A percentile compares a stretch with the other conserved stretches of the same genome.
phyloP scores from a whole-genome alignment of 257 asterid genomes.

The Solanum corneliomulleri region DNA sequence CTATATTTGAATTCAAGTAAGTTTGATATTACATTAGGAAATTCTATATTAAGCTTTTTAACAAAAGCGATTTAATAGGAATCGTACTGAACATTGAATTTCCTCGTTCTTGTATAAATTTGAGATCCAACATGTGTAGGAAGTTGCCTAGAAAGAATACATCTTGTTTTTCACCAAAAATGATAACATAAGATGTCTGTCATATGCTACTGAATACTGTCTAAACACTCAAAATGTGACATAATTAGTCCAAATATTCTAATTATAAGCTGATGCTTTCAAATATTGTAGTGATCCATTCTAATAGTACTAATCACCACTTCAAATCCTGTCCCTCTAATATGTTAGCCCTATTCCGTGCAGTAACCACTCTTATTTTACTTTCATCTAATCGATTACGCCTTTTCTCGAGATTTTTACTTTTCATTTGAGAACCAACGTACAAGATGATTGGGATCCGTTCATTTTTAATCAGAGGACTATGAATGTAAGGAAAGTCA shows the following conservation, averaged over 20 bases:
- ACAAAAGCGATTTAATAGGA: neutral
- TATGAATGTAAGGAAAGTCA: no score
- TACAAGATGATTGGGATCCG: neutral
- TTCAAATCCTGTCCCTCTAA: neutral
- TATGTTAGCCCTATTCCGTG: neutral
- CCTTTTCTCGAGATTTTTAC: no score
- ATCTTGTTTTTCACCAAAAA: neutral
- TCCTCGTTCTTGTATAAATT: neutral
- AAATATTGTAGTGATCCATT: neutral
- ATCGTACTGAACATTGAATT: neutral
- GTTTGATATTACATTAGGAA: fast-evolving
- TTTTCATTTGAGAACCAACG: neutral
- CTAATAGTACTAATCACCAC: neutral
- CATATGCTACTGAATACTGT: neutral
- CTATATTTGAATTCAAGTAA: no score
- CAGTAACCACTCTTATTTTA: neutral
- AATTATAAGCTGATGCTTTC: neutral
- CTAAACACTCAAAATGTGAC: neutral
- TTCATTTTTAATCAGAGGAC: neutral
- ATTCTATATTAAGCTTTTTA: fast-evolving
- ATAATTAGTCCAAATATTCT: neutral
- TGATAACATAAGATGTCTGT: neutral
- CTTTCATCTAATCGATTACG: neutral
- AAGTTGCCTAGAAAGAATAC: neutral
- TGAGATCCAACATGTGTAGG: neutral